phyloP scores from a whole-genome alignment of 345 rosid species.

The Bruguiera sexangula region DNA sequence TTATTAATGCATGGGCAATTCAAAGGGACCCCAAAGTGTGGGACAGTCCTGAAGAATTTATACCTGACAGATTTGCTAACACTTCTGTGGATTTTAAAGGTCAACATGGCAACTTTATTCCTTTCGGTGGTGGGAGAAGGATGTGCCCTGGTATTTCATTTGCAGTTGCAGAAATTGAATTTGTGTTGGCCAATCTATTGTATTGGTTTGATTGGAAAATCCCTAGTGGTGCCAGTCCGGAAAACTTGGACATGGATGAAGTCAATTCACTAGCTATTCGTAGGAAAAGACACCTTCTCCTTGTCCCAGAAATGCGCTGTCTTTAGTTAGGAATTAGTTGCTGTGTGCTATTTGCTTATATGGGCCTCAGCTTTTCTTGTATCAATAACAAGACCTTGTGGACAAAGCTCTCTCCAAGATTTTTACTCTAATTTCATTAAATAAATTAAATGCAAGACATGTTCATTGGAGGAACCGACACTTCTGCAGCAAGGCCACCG shows the following conservation, averaged over 20 bases:
- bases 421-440: too few species aligned
- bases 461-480: too few species aligned
- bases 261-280: constrained; percentile 2
- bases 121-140: constrained; percentile 19
- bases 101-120: constrained; percentile 3
- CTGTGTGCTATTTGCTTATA: too few species aligned
- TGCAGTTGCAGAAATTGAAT: constrained; percentile 11
- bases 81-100: constrained; percentile 11
- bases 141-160: constrained; percentile 16
- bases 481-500: too few species aligned
- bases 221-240: constrained; percentile 5
- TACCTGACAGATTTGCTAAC: constrained; percentile 13
- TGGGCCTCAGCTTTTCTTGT: too few species aligned
- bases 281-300: constrained; percentile 7
- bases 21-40: constrained; percentile 18
- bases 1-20: constrained; percentile 20
- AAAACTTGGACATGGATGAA: constrained; percentile 26
- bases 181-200: constrained; percentile 17
- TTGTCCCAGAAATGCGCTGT: constrained; percentile 7
- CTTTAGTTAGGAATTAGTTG: neutral
- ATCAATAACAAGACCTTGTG: too few species aligned
- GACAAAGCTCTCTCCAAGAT: too few species aligned
- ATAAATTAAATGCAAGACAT: too few species aligned
- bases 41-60: constrained; percentile 18
- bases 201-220: constrained; percentile 32